Evolutionary conservation across 1,284 basidiomycete species (phyloP).

Genomic region (Moesziomyces sp.): DNA sequence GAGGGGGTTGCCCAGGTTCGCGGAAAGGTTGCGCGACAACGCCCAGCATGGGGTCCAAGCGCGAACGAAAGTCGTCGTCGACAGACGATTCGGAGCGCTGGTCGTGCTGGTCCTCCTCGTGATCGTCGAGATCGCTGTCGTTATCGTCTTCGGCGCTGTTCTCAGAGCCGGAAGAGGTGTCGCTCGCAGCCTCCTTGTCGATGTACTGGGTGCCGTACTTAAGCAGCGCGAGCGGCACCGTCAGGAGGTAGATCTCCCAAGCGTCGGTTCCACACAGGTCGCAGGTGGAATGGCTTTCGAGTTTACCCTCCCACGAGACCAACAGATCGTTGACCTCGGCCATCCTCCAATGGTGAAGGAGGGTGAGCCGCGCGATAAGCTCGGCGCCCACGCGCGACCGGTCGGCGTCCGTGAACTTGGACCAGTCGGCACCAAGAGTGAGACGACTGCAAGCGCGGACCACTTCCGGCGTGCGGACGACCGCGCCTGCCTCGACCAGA

Average conservation of each 20-base stretch:
- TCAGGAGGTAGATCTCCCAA: conserved; percentile 31
- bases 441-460: conserved; percentile 21
- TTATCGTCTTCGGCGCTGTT: conserved; percentile 5
- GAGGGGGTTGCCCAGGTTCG: conserved; percentile 8
- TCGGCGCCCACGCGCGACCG: conserved; percentile 6
- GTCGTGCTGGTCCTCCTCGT: background rate
- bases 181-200: conserved; percentile 27
- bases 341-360: conserved; percentile 8
- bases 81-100: background rate
- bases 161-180: conserved; percentile 15
- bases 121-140: conserved; percentile 8
- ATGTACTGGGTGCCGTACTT: conserved; percentile 19
- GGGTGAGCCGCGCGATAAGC: background rate
- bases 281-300: conserved; percentile 18
- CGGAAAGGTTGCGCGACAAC: background rate
- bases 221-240: conserved; percentile 4
- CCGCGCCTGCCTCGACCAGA: conserved; percentile 24
- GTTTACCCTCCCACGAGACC: conserved; percentile 15
- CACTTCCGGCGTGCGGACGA: conserved; percentile 4
- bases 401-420: background rate
- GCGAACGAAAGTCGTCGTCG: conserved; percentile 2
- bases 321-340: conserved; percentile 12
- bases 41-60: background rate
- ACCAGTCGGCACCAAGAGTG: conserved; percentile 21
- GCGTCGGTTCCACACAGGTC: conserved; percentile 13